Evolutionary conservation across 805 yeast genomes (phyloP).

Genomic region (Myxozyma udenii): DNA sequence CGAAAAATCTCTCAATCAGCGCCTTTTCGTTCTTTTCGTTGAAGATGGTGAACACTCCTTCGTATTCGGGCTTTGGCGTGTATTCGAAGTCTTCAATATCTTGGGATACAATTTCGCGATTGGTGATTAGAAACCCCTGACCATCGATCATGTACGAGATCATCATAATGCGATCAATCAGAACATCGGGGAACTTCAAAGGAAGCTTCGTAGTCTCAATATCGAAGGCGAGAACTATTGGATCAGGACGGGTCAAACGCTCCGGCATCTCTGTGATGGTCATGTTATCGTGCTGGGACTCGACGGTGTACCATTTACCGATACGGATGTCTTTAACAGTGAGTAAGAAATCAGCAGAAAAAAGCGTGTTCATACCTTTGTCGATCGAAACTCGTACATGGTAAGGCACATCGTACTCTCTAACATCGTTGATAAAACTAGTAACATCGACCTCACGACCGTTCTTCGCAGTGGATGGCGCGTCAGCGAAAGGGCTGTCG

Average conservation of each 20-base stretch:
- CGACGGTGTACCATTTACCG: slow-evolving; percentile 92
- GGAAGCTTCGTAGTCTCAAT: slow-evolving; percentile 98
- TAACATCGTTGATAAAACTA: slow-evolving; percentile 64
- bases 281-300: slow-evolving; percentile 56
- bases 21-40: slow-evolving; percentile 85
- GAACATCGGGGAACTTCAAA: slow-evolving; percentile 88
- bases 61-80: slow-evolving; percentile 95
- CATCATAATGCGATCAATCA: slow-evolving; percentile 95
- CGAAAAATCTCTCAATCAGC: slow-evolving; percentile 72
- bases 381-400: slow-evolving; percentile 97
- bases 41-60: slow-evolving; percentile 83
- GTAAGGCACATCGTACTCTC: slow-evolving; percentile 95
- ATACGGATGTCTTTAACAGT: slow-evolving; percentile 57
- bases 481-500: neutral
- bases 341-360: neutral
- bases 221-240: slow-evolving; percentile 93
- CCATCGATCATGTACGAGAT: slow-evolving; percentile 99
- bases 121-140: slow-evolving; percentile 81
- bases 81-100: slow-evolving; percentile 97
- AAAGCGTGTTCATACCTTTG: slow-evolving; percentile 37
- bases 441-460: slow-evolving; percentile 50
- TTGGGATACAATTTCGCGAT: slow-evolving; percentile 87
- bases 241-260: slow-evolving; percentile 92
- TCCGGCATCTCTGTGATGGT: slow-evolving; percentile 59
- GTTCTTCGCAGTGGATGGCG: neutral